phyloP scores from a whole-genome alignment of 768 basidiomycete species.

The Tubosaeta sp. region DNA sequence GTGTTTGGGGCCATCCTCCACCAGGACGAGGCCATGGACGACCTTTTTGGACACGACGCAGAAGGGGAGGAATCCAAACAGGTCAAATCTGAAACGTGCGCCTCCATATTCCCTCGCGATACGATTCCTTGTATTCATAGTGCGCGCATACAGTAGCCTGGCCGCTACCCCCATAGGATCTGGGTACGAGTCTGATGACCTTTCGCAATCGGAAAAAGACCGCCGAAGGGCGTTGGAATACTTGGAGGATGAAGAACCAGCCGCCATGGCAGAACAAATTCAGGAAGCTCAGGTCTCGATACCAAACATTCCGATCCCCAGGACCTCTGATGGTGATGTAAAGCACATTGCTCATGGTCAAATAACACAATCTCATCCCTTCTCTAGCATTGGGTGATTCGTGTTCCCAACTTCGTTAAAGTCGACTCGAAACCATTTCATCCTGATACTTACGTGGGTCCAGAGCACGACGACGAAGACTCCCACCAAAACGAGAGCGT shows the following conservation, averaged over 20 bases:
- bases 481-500: constrained; percentile 51
- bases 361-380: constrained; percentile 6
- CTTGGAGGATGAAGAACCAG: constrained; percentile 69
- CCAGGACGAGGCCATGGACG: constrained; percentile 61
- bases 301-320: constrained; percentile 83
- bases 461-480: constrained; percentile 73
- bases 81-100: constrained; percentile 48
- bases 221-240: constrained; percentile 73
- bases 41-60: constrained; percentile 76
- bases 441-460: constrained; percentile 76
- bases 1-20: constrained; percentile 10
- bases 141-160: constrained; percentile 29
- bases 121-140: constrained; percentile 16
- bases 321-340: constrained; percentile 78
- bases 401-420: constrained; percentile 91
- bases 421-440: constrained; percentile 89
- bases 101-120: constrained; percentile 1
- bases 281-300: constrained; percentile 70
- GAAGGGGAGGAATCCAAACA: constrained; percentile 36
- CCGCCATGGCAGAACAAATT: constrained; percentile 50
- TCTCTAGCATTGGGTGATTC: constrained; percentile 76
- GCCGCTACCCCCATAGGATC: constrained; percentile 38
- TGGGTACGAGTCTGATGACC: constrained; percentile 58
- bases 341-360: constrained; percentile 23
- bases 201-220: constrained; percentile 56